Conservation (phyloP, 2,329 filamentous ascomycete genomes). For the Fusarium chuoi region DNA sequence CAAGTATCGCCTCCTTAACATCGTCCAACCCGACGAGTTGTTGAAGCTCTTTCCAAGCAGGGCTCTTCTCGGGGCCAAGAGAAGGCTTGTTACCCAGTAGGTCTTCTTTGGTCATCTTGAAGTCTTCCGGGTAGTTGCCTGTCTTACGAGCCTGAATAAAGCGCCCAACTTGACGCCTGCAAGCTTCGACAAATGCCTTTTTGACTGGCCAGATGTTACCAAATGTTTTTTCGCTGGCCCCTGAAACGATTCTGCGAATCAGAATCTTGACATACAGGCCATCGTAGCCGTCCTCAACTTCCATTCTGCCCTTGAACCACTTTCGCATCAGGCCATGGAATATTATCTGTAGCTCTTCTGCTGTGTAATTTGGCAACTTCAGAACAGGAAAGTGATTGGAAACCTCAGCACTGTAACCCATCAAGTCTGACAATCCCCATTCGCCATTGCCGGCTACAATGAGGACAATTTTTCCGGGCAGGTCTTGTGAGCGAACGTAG, state of each 20-base stretch:
- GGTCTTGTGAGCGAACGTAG: slow-evolving; percentile 39
- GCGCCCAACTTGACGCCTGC: slow-evolving; percentile 68
- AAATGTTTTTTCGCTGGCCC: slow-evolving; percentile 71
- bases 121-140: slow-evolving; percentile 41
- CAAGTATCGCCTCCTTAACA: slow-evolving; percentile 65
- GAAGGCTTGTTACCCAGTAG: slow-evolving; percentile 74
- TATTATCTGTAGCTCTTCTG: slow-evolving; percentile 70
- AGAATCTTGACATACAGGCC: slow-evolving; percentile 73
- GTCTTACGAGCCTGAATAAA: slow-evolving; percentile 53
- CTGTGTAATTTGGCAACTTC: slow-evolving; percentile 73
- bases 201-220: slow-evolving; percentile 76
- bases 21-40: slow-evolving; percentile 65
- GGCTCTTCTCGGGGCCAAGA: slow-evolving; percentile 59
- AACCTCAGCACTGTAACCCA: slow-evolving; percentile 61
- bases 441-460: slow-evolving; percentile 45
- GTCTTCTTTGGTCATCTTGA: slow-evolving; percentile 66
- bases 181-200: slow-evolving; percentile 61
- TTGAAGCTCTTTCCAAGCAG: slow-evolving; percentile 69
- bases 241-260: slow-evolving; percentile 67
- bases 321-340: slow-evolving; percentile 63
- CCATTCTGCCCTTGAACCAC: slow-evolving; percentile 66
- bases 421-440: slow-evolving; percentile 70
- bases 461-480: slow-evolving; percentile 44
- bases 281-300: slow-evolving; percentile 64
- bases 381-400: slow-evolving; percentile 51